Evolutionary conservation across 805 yeast genomes (phyloP), one percentile per base, ranked within the genome.

Genomic region (Priceomyces fermenticarens): DNA sequence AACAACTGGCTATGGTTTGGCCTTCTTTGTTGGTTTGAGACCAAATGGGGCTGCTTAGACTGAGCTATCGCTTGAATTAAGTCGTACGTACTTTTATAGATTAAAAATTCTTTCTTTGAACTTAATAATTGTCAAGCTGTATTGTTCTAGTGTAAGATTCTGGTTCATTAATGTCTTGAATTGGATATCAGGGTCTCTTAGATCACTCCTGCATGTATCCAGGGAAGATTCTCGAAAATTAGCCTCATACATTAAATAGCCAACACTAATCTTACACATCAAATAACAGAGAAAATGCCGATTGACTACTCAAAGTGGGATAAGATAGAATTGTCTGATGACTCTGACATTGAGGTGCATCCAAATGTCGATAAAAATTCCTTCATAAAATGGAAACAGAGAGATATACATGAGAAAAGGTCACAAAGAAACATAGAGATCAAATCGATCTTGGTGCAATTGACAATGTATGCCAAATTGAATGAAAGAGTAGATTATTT

Each of bases 271-370:
- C 31, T 29, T 9, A 9, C 31, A 23, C 6, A 31, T 8, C 25
- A 32, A 17, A 17, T 10, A 32, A 32, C 11, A 3, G n/a, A 4
- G 30, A 56, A 32, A 17, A 87, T 86, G 95, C 81, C 87, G 26
- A 81, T 93, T 49, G 99, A 93, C 62, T 93, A 93, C 65, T 88
- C 97, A 9, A 93, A 91, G 60, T 93, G 99, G 98, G 99, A 93
- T 64, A 88, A 88, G 60, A 79, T 93, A 44, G 99, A 93, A 62
- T 70, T 93, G 30, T 88, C 97, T 14, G 99, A 93, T 60, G 99
- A 93, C 63, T 88, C 97, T 7, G 99, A 93, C 55, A 72, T 93
- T 36, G 99, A 93, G 57, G 98, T 91, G 11, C 99, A 93, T 60
- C 99, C 98, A 44, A 93, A 93, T 58, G 99, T 93, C 26, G 99